Evolutionary conservation across 441 rosid genomes (phyloP).

Genomic region (Adansonia rubrostipa): DNA sequence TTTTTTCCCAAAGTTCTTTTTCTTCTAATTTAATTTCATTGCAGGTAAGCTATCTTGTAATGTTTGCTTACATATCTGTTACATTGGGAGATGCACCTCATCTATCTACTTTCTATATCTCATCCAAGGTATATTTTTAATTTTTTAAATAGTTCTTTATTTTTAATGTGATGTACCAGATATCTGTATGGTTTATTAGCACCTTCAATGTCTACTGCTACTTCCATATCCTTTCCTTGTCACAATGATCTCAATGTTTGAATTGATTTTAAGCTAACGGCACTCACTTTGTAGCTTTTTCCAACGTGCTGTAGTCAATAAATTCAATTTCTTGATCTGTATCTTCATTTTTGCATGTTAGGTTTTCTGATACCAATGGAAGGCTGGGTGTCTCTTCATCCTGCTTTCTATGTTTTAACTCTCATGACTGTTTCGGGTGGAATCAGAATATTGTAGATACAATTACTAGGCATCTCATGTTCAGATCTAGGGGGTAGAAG

Average conservation of each 20-base stretch:
- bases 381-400: neutral
- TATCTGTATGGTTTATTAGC: neutral
- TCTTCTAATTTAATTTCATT: constrained; percentile 15
- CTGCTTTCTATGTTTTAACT: neutral
- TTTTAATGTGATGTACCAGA: neutral
- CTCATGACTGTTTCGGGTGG: neutral
- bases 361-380: neutral
- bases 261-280: neutral
- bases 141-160: neutral
- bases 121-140: constrained; percentile 56
- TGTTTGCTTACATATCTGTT: constrained; percentile 72
- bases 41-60: constrained; percentile 77
- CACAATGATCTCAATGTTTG: constrained; percentile 2
- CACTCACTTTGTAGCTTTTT: constrained; percentile 6
- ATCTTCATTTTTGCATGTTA: neutral
- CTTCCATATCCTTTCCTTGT: neutral
- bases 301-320: neutral
- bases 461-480: neutral
- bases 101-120: constrained; percentile 53
- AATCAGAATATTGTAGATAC: neutral
- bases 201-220: neutral
- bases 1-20: neutral
- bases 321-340: neutral
- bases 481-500: neutral
- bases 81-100: constrained; percentile 68